phyloP scores from a whole-genome alignment of 768 basidiomycete species.

The Mycena leptocephala region DNA sequence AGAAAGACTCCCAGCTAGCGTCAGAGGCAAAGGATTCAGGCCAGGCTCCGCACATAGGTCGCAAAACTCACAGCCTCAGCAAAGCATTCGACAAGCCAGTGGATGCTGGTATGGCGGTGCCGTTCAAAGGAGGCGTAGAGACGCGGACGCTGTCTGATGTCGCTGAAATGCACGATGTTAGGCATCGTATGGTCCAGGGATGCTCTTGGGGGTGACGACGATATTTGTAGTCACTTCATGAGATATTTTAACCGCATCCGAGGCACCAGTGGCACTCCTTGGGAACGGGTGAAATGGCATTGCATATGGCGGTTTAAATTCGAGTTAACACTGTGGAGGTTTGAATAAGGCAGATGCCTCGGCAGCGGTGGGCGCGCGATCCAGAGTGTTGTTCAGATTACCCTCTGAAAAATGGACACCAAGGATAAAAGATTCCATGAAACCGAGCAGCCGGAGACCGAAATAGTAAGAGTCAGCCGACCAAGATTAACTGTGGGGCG shows the following conservation, averaged over 20 bases:
- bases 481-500: not conserved
- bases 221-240: not conserved
- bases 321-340: not conserved
- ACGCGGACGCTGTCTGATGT: too few species aligned
- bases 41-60: conserved; percentile 23
- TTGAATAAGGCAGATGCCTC: not conserved
- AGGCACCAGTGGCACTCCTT: too few species aligned
- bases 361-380: not conserved
- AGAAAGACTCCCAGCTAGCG: conserved; percentile 75
- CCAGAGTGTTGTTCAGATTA: not conserved
- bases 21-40: not conserved
- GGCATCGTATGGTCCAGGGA: not conserved
- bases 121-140: conserved; percentile 59
- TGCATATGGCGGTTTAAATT: not conserved
- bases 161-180: not conserved
- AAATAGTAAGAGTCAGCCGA: conserved; percentile 2
- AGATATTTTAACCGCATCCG: not conserved
- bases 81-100: conserved; percentile 72
- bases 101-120: too few species aligned
- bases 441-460: not conserved
- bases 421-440: not conserved
- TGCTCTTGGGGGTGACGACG: not conserved
- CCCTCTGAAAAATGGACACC: not conserved
- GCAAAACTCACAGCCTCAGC: conserved; percentile 67
- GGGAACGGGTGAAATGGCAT: not conserved